Percentiles rank a stretch among this genome's conserved stretches.
phyloP scores from a whole-genome alignment of 2,329 filamentous ascomycete species.

The Tolypocladium guangdongense region DNA sequence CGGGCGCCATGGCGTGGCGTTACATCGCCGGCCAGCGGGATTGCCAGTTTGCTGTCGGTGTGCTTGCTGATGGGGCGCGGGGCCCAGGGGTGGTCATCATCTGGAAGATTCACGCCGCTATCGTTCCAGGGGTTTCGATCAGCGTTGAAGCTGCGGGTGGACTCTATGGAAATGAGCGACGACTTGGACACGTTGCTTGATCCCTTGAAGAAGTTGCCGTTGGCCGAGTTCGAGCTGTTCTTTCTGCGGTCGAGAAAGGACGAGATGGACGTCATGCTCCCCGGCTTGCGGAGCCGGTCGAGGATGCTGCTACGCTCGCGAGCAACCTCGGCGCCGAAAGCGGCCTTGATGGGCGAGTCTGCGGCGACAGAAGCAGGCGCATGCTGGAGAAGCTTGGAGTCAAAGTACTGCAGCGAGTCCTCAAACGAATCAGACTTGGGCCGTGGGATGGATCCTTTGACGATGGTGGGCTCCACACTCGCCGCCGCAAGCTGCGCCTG shows the following conservation, averaged over 20 bases:
- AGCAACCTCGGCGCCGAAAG: constrained; percentile 70
- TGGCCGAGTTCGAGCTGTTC: constrained; percentile 80
- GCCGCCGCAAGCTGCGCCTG: constrained; percentile 76
- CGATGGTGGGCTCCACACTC: constrained; percentile 74
- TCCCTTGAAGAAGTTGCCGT: constrained; percentile 81
- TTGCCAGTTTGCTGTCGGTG: constrained; percentile 49
- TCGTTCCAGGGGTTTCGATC: constrained; percentile 98
- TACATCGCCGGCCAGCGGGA: constrained; percentile 65
- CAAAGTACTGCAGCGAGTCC: constrained; percentile 91
- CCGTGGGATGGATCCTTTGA: constrained; percentile 93
- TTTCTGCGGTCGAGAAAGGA: constrained; percentile 95
- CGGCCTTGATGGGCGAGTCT: constrained; percentile 80
- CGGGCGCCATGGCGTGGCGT: constrained; percentile 77
- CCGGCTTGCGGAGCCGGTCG: constrained; percentile 86
- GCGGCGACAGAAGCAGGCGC: constrained; percentile 70
- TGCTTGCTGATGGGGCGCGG: constrained; percentile 54
- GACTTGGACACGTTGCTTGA: constrained; percentile 87
- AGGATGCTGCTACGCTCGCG: constrained; percentile 77
- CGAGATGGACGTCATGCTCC: constrained; percentile 86
- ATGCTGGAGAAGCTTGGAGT: constrained; percentile 91
- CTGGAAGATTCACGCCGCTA: constrained; percentile 85
- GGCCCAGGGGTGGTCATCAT: constrained; percentile 67
- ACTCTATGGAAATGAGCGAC: constrained; percentile 91
- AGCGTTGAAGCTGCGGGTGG: constrained; percentile 76
- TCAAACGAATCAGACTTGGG: constrained; percentile 98